phyloP scores from a whole-genome alignment of 129 eudicot species.

The Tanacetum coccineum region DNA sequence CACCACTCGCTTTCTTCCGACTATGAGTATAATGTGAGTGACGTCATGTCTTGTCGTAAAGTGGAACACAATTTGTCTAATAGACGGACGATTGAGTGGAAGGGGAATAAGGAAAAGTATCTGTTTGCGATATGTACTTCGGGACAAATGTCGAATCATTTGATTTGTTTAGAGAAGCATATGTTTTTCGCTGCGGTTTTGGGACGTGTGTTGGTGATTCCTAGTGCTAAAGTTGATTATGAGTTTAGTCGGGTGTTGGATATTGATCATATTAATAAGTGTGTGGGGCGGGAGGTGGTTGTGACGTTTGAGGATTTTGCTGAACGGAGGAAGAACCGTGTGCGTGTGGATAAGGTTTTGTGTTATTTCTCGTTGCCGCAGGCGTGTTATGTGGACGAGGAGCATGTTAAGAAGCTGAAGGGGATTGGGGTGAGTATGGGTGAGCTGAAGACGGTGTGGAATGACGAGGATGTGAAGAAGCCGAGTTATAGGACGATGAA shows the following conservation, averaged over 20 bases:
- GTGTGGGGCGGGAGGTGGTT: slow-evolving; percentile 70
- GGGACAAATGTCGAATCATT: slow-evolving; percentile 97
- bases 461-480: slow-evolving; percentile 73
- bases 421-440: slow-evolving; percentile 51
- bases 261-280: slow-evolving; percentile 78
- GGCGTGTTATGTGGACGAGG: slow-evolving; percentile 80
- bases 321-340: slow-evolving; percentile 46
- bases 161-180: slow-evolving; percentile 94
- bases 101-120: slow-evolving; percentile 49
- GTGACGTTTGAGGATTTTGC: slow-evolving; percentile 78
- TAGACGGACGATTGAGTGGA: slow-evolving; percentile 79
- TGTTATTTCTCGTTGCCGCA: slow-evolving; percentile 81
- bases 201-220: slow-evolving; percentile 64
- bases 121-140: slow-evolving; percentile 84
- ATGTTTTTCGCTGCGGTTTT: slow-evolving; percentile 90
- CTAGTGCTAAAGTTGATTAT: slow-evolving; percentile 76
- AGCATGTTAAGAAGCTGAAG: slow-evolving; percentile 82
- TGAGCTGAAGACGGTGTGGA: slow-evolving; percentile 75
- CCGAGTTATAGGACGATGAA: slow-evolving; percentile 58
- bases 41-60: slow-evolving; percentile 43
- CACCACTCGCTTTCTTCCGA: slow-evolving; percentile 31
- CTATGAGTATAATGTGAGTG: slow-evolving; percentile 23
- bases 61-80: slow-evolving; percentile 40
- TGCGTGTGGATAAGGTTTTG: slow-evolving; percentile 67
- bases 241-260: slow-evolving; percentile 75